Percentiles rank a stretch among this genome's conserved stretches.
Conservation (phyloP, 108 stramenopile species). For the Nitzschia inconspicua region DNA sequence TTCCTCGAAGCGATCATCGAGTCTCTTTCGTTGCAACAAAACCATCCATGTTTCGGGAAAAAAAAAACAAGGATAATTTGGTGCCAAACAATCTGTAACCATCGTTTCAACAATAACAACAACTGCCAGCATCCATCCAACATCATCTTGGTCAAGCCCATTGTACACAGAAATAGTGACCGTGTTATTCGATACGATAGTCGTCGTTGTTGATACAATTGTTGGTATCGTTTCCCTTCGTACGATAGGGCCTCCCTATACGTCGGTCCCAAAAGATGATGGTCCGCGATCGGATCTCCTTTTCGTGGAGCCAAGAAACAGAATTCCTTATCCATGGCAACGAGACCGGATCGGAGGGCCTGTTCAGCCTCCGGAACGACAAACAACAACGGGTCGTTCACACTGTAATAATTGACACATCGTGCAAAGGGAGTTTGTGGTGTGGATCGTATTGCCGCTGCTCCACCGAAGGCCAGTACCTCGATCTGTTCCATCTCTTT, state of each 20-base stretch:
- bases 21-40: no score
- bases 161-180: no score
- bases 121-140: no score
- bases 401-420: slow-evolving; percentile 85
- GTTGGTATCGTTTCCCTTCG: slow-evolving; percentile 79
- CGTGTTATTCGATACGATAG: not conserved
- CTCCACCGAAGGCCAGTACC: slow-evolving; percentile 74
- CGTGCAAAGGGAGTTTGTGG: slow-evolving; percentile 70
- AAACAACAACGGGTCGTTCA: slow-evolving; percentile 85
- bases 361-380: slow-evolving; percentile 70
- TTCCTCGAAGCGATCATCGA: no score
- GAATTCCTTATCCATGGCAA: slow-evolving; percentile 48
- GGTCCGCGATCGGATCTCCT: slow-evolving; percentile 82
- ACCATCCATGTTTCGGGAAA: no score
- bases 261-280: slow-evolving; percentile 72
- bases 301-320: slow-evolving; percentile 54
- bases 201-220: slow-evolving; percentile 33
- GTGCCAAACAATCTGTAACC: no score
- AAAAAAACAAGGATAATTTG: no score
- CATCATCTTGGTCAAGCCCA: no score
- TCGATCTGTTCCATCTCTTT: slow-evolving; percentile 79
- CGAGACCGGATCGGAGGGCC: slow-evolving; percentile 68
- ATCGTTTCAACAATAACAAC: no score
- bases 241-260: slow-evolving; percentile 74
- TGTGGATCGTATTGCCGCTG: slow-evolving; percentile 58